phyloP scores from a whole-genome alignment of 1,284 basidiomycete genomes.

The Neonothopanus nambi region DNA sequence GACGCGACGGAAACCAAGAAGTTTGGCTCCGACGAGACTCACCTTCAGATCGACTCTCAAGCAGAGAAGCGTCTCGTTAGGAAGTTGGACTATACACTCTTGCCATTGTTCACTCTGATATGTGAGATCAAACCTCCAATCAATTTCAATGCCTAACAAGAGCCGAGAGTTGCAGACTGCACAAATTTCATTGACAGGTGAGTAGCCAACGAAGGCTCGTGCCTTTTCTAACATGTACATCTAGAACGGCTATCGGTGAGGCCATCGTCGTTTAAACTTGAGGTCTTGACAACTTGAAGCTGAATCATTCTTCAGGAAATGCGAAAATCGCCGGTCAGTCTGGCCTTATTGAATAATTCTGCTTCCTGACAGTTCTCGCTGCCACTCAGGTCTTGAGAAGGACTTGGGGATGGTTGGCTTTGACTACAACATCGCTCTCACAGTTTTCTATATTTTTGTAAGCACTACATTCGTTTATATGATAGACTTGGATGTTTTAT shows the following conservation, averaged over 20 bases:
- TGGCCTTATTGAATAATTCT: too few species aligned
- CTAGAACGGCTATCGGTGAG: slow-evolving; percentile 29
- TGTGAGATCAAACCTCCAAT: slow-evolving; percentile 29
- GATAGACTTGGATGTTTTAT: slow-evolving; percentile 27
- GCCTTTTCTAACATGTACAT: neutral
- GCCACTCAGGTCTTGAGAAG: slow-evolving; percentile 38
- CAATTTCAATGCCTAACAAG: neutral
- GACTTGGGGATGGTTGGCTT: slow-evolving; percentile 44
- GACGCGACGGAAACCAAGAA: too few species aligned
- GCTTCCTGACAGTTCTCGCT: neutral
- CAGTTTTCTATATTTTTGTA: slow-evolving; percentile 41
- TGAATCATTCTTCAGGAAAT: slow-evolving; percentile 32
- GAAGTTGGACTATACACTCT: slow-evolving; percentile 37
- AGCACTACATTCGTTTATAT: slow-evolving; percentile 38
- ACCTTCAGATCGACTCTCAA: slow-evolving; percentile 16
- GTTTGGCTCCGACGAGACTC: too few species aligned
- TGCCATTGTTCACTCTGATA: slow-evolving; percentile 41
- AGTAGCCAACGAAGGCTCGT: neutral
- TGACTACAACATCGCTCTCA: slow-evolving; percentile 44
- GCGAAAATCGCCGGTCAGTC: slow-evolving; percentile 41
- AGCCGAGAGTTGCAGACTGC: slow-evolving; percentile 27
- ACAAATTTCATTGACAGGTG: slow-evolving; percentile 43
- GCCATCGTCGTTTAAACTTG: neutral
- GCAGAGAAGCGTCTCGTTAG: slow-evolving; percentile 36
- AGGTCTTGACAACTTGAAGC: neutral